phyloP scores from a whole-genome alignment of 1,284 basidiomycete species.

The Ceratobasidium sp. region DNA sequence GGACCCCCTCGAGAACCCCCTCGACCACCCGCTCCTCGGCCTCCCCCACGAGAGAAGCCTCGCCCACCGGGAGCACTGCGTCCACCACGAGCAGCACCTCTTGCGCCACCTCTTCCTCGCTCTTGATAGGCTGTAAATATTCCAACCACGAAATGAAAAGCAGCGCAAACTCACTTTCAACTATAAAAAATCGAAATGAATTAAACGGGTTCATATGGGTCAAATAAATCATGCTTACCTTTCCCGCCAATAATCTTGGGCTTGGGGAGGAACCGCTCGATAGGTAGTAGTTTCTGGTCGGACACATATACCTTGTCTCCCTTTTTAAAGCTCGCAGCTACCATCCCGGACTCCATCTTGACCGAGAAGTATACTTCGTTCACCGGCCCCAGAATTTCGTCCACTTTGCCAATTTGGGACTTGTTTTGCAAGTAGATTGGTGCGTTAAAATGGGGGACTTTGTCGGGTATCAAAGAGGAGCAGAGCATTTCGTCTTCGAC shows the following conservation, averaged over 20 bases:
- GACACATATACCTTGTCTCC: slow-evolving; percentile 98
- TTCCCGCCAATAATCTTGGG: slow-evolving; percentile 77
- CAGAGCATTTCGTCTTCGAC: slow-evolving; percentile 99
- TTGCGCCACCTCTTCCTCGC: slow-evolving; percentile 57
- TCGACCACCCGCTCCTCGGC: slow-evolving; percentile 49
- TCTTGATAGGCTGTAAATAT: slow-evolving; percentile 53
- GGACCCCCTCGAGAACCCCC: slow-evolving; percentile 58
- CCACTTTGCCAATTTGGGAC: slow-evolving; percentile 91
- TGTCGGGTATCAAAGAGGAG: slow-evolving; percentile 79
- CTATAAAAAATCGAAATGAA: slow-evolving; percentile 45
- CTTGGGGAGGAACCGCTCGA: slow-evolving; percentile 97
- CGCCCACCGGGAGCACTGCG: slow-evolving; percentile 53
- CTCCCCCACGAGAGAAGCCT: slow-evolving; percentile 37
- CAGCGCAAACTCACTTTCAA: slow-evolving; percentile 59
- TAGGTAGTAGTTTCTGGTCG: slow-evolving; percentile 92
- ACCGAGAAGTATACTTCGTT: slow-evolving; percentile 99
- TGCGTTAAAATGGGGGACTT: slow-evolving; percentile 99
- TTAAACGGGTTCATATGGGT: slow-evolving; percentile 1
- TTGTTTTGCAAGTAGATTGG: slow-evolving; percentile 99
- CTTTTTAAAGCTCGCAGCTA: slow-evolving; percentile 92
- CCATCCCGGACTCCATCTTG: slow-evolving; percentile 96
- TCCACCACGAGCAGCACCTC: slow-evolving; percentile 47
- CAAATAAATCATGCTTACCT: slow-evolving; percentile 56
- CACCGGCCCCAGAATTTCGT: slow-evolving; percentile 96
- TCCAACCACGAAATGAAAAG: slow-evolving; percentile 21